Evolutionary conservation across 2,329 filamentous ascomycete genomes (phyloP).

Genomic region (Moelleriella libera): DNA sequence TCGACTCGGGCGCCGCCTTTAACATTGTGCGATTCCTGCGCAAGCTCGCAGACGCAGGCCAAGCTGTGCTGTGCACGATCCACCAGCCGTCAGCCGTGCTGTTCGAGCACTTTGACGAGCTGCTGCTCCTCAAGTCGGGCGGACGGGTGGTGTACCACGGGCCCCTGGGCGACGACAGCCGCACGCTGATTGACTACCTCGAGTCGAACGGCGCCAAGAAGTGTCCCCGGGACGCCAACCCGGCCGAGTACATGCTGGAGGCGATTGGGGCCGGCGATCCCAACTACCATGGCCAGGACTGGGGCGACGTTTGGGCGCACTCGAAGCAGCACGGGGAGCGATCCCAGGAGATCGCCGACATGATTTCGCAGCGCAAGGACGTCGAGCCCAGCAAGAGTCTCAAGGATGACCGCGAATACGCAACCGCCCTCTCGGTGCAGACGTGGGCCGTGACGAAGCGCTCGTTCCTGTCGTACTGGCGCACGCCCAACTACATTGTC

Average conservation of each 20-base stretch:
- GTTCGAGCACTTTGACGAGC: conserved; percentile 42
- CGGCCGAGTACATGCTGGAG: conserved; percentile 41
- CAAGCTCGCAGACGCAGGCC: conserved; percentile 44
- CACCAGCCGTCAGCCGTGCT: conserved; percentile 43
- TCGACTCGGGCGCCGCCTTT: conserved; percentile 43
- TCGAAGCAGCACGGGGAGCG: conserved; percentile 33
- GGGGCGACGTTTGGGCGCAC: conserved; percentile 44
- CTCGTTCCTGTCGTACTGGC: conserved; percentile 49
- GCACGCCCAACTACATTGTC: conserved; percentile 47
- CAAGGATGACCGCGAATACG: conserved; percentile 45
- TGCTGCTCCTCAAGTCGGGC: conserved; percentile 37
- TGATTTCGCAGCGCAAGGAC: conserved; percentile 30
- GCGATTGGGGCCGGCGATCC: conserved; percentile 48
- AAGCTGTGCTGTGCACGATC: conserved; percentile 46
- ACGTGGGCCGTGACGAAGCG: conserved; percentile 38
- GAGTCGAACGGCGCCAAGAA: conserved; percentile 30
- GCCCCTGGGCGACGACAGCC: conserved; percentile 33
- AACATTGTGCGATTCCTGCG: conserved; percentile 48
- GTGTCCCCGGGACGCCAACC: conserved; percentile 34
- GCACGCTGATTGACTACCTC: conserved; percentile 36
- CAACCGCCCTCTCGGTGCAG: conserved; percentile 43
- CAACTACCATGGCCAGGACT: conserved; percentile 45
- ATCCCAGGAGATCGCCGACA: conserved; percentile 34
- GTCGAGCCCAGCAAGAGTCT: conserved; percentile 21
- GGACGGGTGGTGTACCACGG: conserved; percentile 41